These are phyloP conservation scores for Dryas drummondii DNA, from an alignment of 306 rosid species.

Conservation along the genomic window DNA sequence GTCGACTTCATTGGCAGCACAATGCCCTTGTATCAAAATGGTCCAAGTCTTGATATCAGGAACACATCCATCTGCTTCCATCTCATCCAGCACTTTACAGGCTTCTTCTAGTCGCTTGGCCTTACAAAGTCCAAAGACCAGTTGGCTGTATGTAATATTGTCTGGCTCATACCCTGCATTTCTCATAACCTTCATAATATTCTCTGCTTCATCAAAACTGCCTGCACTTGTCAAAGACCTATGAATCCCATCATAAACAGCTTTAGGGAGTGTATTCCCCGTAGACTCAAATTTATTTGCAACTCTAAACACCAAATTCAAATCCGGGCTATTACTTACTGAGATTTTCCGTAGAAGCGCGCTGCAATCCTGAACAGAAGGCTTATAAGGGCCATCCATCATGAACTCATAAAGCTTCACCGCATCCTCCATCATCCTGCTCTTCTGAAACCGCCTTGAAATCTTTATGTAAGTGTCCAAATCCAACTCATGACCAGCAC, in stretches of 20 bases:
- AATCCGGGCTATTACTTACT: conserved; percentile 44
- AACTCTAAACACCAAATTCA: conserved; percentile 62
- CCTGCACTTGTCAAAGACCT: conserved; percentile 68
- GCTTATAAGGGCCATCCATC: conserved; percentile 86
- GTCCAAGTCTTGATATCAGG: conserved; percentile 95
- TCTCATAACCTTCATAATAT: conserved; percentile 53
- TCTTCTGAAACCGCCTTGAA: conserved; percentile 62
- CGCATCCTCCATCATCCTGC: conserved; percentile 67
- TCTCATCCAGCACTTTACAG: conserved; percentile 60
- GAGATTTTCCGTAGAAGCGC: conserved; percentile 53
- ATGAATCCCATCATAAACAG: conserved; percentile 78
- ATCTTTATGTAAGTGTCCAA: conserved; percentile 76
- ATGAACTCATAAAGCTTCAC: conserved; percentile 86
- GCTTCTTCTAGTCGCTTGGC: conserved; percentile 71
- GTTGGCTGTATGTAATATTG: conserved; percentile 77
- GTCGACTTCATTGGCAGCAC: conserved; percentile 63
- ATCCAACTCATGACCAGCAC: conserved; percentile 57
- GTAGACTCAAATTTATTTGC: conserved; percentile 59
- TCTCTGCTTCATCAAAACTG: conserved; percentile 72
- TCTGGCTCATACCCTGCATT: conserved; percentile 78
- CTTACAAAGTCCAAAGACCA: conserved; percentile 83
- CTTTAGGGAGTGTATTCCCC: conserved; percentile 60
- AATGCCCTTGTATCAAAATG: conserved; percentile 85
- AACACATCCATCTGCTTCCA: conserved; percentile 70
- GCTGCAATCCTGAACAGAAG: conserved; percentile 55